phyloP scores from a whole-genome alignment of 805 yeast genomes.

The Millerago galiae region DNA sequence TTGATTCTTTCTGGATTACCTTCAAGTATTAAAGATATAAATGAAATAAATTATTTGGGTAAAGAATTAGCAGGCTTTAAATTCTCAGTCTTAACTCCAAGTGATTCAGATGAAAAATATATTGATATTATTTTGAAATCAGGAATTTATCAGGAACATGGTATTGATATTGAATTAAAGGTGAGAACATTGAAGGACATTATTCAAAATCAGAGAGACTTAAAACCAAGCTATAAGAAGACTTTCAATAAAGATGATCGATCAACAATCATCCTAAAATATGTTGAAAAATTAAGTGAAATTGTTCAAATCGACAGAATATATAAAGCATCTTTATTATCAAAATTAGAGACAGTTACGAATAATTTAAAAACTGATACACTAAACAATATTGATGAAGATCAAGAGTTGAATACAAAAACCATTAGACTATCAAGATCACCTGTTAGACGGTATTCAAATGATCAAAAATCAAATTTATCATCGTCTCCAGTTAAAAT shows the following conservation, averaged over 20 bases:
- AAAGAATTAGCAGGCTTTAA: constrained; percentile 14
- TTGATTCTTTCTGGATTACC: constrained; percentile 43
- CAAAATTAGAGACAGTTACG: constrained; percentile 13
- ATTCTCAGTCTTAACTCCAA: constrained; percentile 36
- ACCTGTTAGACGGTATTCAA: constrained; percentile 15
- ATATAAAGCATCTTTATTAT: constrained; percentile 37
- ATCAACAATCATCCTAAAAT: constrained; percentile 38
- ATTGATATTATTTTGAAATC: constrained; percentile 36
- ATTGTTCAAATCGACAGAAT: constrained; percentile 62
- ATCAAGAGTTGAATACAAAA: neutral
- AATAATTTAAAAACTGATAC: neutral
- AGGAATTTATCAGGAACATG: constrained; percentile 53
- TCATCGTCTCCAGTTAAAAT: constrained; percentile 13
- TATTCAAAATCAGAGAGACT: constrained; percentile 21
- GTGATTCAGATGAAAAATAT: constrained; percentile 38
- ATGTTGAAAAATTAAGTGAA: constrained; percentile 47
- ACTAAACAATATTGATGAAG: constrained; percentile 5
- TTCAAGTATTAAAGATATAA: constrained; percentile 31
- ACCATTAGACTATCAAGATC: constrained; percentile 15
- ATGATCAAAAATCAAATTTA: constrained; percentile 5
- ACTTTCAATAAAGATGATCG: constrained; percentile 34
- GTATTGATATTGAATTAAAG: constrained; percentile 32
- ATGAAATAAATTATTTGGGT: constrained; percentile 8
- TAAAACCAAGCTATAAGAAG: constrained; percentile 19
- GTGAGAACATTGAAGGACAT: constrained; percentile 33